These are phyloP conservation scores for Candolleomyces aberdarensis DNA, from an alignment of 768 basidiomycete genomes.

Conservation along the genomic window DNA sequence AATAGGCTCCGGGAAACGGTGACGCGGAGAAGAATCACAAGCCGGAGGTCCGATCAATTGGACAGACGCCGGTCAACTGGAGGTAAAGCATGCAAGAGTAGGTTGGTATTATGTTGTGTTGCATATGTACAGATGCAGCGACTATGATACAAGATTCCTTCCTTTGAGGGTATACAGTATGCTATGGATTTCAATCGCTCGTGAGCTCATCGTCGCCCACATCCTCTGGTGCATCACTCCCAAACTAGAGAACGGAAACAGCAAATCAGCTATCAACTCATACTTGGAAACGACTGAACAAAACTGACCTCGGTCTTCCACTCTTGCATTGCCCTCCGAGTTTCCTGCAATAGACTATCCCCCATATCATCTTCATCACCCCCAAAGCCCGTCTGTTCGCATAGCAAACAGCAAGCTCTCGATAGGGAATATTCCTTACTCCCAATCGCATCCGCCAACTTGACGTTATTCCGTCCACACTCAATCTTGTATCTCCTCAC, in stretches of 20 bases:
- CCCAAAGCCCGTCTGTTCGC: conserved; percentile 46
- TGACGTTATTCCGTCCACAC: conserved; percentile 28
- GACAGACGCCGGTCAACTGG: background rate
- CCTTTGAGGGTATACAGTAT: background rate
- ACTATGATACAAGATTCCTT: background rate
- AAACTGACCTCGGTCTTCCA: conserved; percentile 37
- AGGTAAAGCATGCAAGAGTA: background rate
- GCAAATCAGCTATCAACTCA: background rate
- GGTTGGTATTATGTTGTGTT: background rate
- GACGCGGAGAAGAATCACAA: too few species aligned
- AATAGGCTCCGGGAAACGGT: too few species aligned
- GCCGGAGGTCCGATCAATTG: too few species aligned
- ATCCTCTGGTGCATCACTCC: background rate
- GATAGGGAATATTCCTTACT: conserved; percentile 36
- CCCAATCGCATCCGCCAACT: conserved; percentile 32
- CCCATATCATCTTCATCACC: conserved; percentile 38
- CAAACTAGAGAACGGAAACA: background rate
- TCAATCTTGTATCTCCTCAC: conserved; percentile 39
- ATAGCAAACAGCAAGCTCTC: conserved; percentile 40
- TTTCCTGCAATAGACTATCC: conserved; percentile 34
- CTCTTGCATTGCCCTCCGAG: conserved; percentile 33
- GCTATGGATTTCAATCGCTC: conserved; percentile 6
- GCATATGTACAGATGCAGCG: too few species aligned
- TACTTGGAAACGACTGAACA: background rate
- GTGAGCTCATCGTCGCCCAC: conserved; percentile 5